Evolutionary conservation across 352 stramenopile species (phyloP).

Genomic region (Pythium grandisporangium): DNA sequence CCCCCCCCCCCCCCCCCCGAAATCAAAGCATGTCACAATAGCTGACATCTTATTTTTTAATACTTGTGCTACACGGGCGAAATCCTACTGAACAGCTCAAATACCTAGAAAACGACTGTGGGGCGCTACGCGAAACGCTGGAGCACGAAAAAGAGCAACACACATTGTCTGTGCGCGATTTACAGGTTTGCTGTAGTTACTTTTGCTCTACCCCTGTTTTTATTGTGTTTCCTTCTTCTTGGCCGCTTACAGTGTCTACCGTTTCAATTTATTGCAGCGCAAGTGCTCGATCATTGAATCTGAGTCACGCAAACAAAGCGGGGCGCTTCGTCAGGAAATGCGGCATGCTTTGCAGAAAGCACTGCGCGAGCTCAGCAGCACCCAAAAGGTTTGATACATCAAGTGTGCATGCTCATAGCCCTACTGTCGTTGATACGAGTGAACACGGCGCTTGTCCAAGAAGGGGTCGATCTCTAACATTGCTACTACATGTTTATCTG

Average conservation of each 20-base stretch:
- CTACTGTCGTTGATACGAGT: too few species aligned
- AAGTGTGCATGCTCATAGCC: background rate
- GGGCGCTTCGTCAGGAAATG: slow-evolving; percentile 43
- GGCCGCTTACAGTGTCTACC: too few species aligned
- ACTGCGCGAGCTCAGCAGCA: slow-evolving; percentile 42
- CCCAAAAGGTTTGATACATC: slow-evolving; percentile 37
- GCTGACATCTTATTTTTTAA: too few species aligned
- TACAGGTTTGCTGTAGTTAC: slow-evolving; percentile 23
- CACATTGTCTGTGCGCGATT: slow-evolving; percentile 19
- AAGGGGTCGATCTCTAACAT: too few species aligned
- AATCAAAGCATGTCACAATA: too few species aligned
- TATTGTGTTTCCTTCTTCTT: too few species aligned
- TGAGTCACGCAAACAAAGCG: slow-evolving; percentile 23
- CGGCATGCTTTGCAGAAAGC: slow-evolving; percentile 42
- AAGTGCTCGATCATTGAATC: slow-evolving; percentile 31
- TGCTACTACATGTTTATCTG: too few species aligned
- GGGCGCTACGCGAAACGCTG: slow-evolving; percentile 34
- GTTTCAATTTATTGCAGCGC: slow-evolving; percentile 15
- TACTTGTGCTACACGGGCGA: too few species aligned
- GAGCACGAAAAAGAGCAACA: slow-evolving; percentile 57
- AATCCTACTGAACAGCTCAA: slow-evolving; percentile 32
- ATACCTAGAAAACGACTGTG: slow-evolving; percentile 60
- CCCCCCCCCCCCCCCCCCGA: too few species aligned
- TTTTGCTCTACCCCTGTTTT: background rate
- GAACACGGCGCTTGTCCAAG: too few species aligned